Evolutionary conservation across 495 filamentous ascomycete genomes (phyloP), one percentile per base, ranked within the genome.

Genomic region (Neurospora intermedia): DNA sequence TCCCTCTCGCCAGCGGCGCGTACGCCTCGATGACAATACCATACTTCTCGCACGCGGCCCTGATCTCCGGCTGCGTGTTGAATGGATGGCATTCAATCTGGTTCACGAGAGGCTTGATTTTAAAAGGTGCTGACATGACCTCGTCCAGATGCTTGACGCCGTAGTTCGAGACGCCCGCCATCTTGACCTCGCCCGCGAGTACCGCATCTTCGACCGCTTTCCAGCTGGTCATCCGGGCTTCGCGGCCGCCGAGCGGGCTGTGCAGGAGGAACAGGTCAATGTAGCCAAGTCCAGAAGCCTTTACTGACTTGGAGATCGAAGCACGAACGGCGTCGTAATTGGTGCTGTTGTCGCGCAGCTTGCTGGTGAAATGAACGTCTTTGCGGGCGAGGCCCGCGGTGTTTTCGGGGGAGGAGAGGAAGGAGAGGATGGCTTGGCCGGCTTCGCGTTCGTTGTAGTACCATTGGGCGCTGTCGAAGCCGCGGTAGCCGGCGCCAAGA

Each of bases 21-120:
- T 90, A 93, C 0, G 91, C 90, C 76, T 92, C 84, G 4, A 92
- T 81, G 1, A 86, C 81, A 71, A 93, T 88, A 10, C 81, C 83
- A 38, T 89, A 78, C 70, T 86, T 75, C 6, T 82, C 79, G 75
- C 90, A 91, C 76, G 83, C 85, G 8, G 83, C 80, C 4, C 85
- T 83, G 70, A 92, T 89, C 18, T 86, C 85, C 0, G 78, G 82
- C 15, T 88, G 85, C 0, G 89, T 88, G 73, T 91, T 90, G 82
- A 91, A 93, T 1, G 90, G 91, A 71, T 92, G 90, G 0, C 91
- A 84, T 77, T 92, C 91, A 72, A 91, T 86, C 80, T 93, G 91
- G 73, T 92, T 91, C 40, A 93, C 85, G 0, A 80, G 84, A 0
- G 90, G 89, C 10, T 38, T 38, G 35, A 38, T 38, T 38, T 38